Conservation (phyloP, 495 filamentous ascomycete species). For the Daldinia loculata region DNA sequence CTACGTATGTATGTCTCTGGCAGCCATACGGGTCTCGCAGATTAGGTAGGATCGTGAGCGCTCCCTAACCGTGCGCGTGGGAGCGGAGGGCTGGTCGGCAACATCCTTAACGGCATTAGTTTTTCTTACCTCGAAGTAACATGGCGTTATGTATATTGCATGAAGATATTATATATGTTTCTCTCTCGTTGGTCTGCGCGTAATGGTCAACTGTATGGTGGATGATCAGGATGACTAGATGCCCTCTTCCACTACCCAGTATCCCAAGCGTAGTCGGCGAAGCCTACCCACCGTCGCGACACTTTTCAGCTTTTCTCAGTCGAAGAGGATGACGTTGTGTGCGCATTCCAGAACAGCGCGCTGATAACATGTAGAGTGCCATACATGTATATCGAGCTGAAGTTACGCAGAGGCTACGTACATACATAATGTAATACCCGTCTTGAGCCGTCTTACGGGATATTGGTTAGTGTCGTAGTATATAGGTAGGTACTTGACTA, state of each 20-base stretch:
- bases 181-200: conserved; percentile 10
- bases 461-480: neutral
- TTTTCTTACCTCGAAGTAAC: conserved; percentile 24
- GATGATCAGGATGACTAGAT: conserved; percentile 6
- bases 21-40: conserved; percentile 28
- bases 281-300: neutral
- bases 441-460: conserved; percentile 23
- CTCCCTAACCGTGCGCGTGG: conserved; percentile 34
- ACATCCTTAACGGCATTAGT: conserved; percentile 26
- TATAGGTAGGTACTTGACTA: neutral
- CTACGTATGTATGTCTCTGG: conserved; percentile 41
- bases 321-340: conserved; percentile 16
- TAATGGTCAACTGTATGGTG: conserved; percentile 13
- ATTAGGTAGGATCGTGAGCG: conserved; percentile 42
- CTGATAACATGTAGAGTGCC: conserved; percentile 2
- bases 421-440: neutral
- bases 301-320: neutral
- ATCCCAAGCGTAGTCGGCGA: conserved; percentile 19
- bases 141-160: conserved; percentile 32
- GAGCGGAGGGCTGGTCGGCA: conserved; percentile 25
- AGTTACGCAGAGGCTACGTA: conserved; percentile 9
- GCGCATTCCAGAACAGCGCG: conserved; percentile 2
- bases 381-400: conserved; percentile 8
- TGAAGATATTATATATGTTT: conserved; percentile 4
- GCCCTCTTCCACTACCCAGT: neutral